Evolutionary conservation across 2,329 filamentous ascomycete species (phyloP), one percentile per base, ranked within the genome.

Genomic region (Bertia moriformis): DNA sequence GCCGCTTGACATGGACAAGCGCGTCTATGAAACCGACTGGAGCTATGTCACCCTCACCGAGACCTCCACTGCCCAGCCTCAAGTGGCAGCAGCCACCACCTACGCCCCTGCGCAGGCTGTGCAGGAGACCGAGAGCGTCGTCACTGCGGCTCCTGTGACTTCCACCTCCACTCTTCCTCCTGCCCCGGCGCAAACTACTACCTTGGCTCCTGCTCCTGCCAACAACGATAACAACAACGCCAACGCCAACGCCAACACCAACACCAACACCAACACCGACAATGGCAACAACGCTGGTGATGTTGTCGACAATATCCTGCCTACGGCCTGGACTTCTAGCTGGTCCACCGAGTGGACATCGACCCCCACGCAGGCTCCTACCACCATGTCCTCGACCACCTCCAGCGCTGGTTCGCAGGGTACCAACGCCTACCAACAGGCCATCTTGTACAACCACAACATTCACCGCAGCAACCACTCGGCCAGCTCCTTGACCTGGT

Each of bases 391-490:
- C 7, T 10, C 32, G 10, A 7, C 32, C 15, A 35, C 32, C 12
- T 18, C 32, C 15, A 10, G 10, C 17, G 12, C 32, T 18, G 10
- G 38, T 19, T 18, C 22, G 38, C n/a, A 38, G 32, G 37, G 24
- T 17, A 36, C 18, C 20, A 58, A 59, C 45, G 46, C 57, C 40
- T 60, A 65, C 42, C 24, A 49, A 41, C 55, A 55, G 41, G 53
- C 59, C 13, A 67, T 69, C 38, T 50, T 89, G 38, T 66, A 78
- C 49, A 74, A 84, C 55, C 91, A 96, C 78, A 95, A 95, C 64
- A 51, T 80, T 39, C 84, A 91, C 62, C 88, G 91, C 45, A 57
- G 67, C 52, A 93, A 91, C 65, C 86, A 95, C 70, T 80, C 79
- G 14, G 76, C 75, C 24, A 52, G 60, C 17, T 69, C 63, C 35